Percentiles rank a stretch among this genome's conserved stretches.
phyloP scores from a whole-genome alignment of 164 flowering plant species.

The Tetrastigma voinierianum region DNA sequence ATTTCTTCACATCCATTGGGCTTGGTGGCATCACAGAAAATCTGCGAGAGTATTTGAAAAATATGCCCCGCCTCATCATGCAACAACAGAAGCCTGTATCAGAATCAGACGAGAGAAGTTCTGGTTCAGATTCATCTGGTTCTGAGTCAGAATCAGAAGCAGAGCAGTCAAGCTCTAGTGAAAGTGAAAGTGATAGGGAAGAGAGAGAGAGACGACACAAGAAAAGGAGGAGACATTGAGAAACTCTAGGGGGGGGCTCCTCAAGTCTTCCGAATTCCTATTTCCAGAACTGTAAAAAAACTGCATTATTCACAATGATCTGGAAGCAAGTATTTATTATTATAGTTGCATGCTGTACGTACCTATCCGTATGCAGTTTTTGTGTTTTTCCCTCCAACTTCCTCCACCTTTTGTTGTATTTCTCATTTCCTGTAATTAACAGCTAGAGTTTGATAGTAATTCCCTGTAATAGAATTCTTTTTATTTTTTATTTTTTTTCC shows the following conservation, averaged over 20 bases:
- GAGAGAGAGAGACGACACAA: too few relatives aligned
- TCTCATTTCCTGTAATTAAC: too few relatives aligned
- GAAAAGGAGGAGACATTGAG: conserved; percentile 31
- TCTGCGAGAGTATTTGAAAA: conserved; percentile 80
- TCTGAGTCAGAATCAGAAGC: conserved; percentile 18
- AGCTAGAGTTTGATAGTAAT: too few relatives aligned
- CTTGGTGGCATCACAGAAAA: conserved; percentile 89
- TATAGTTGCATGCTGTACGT: too few relatives aligned
- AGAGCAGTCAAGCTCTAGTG: conserved; percentile 31
- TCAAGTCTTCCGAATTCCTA: neutral
- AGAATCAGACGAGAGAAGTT: conserved; percentile 44
- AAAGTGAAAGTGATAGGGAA: conserved; percentile 27
- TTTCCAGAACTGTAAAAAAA: neutral
- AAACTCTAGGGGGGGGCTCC: conserved; percentile 1
- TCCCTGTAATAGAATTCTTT: too few relatives aligned
- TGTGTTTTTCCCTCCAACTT: too few relatives aligned
- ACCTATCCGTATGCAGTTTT: too few relatives aligned
- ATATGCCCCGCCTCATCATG: conserved; percentile 91
- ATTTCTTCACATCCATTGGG: conserved; percentile 93
- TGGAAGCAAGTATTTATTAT: too few relatives aligned
- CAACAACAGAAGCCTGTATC: conserved; percentile 65
- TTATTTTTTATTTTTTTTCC: too few relatives aligned
- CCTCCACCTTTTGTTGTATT: too few relatives aligned
- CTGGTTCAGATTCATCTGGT: conserved; percentile 30
- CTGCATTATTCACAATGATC: neutral